Evolutionary conservation across 257 asterid genomes (phyloP).

Genomic region (Solanum raphanifolium): DNA sequence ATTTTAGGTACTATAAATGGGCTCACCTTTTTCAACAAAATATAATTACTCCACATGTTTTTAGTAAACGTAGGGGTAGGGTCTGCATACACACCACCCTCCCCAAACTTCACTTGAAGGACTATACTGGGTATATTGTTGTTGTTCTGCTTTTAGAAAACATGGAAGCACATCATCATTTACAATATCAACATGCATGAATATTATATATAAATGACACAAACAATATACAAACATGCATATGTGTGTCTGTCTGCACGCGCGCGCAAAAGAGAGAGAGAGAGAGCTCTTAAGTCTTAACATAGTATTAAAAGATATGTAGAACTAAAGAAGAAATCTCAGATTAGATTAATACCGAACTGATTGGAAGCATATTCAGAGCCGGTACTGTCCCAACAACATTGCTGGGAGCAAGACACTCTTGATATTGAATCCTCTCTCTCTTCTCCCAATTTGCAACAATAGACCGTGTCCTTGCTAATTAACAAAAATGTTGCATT

Average conservation of each 20-base stretch:
- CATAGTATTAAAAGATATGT: not conserved
- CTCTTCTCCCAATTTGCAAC: conserved; percentile 63
- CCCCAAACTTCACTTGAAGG: not conserved
- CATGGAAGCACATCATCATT: not conserved
- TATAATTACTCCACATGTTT: not conserved
- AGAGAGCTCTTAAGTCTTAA: not conserved
- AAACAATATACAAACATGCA: not conserved
- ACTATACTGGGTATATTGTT: not conserved
- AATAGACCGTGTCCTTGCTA: conserved; percentile 44
- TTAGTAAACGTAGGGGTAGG: not conserved
- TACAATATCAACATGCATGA: not conserved
- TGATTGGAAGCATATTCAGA: conserved; percentile 21
- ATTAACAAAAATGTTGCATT: conserved; percentile 1
- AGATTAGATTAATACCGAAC: conserved; percentile 11
- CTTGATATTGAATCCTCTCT: conserved; percentile 46
- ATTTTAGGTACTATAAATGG: not conserved
- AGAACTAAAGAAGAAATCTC: not conserved
- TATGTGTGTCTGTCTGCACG: not conserved
- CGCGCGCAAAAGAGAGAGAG: not conserved
- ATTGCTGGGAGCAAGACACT: conserved; percentile 40
- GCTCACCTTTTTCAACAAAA: not conserved
- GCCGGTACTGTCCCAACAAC: conserved; percentile 37
- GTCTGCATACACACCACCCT: not conserved
- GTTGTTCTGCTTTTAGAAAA: not conserved
- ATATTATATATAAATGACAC: not conserved